A percentile compares a stretch with the other conserved stretches of the same genome.
Evolutionary conservation across 768 basidiomycete species (phyloP).

Genomic region (Panellus pusillus): DNA sequence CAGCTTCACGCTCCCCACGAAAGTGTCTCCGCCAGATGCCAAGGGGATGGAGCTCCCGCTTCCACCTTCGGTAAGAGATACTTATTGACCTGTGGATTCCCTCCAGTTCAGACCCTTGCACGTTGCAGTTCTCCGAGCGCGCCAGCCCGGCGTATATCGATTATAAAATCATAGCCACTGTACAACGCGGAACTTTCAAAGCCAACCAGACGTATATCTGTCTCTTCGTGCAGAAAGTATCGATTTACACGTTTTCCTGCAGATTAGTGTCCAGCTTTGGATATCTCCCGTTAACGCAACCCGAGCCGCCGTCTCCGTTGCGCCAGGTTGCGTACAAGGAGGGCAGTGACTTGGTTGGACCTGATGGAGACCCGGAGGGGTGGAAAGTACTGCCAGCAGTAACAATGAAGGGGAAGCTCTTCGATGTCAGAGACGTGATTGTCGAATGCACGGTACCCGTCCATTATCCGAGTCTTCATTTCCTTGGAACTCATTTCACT

Average conservation of each 20-base stretch:
- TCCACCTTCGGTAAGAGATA: conserved; percentile 43
- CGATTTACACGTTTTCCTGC: neutral
- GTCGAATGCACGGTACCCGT: conserved; percentile 31
- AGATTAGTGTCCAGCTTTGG: conserved; percentile 33
- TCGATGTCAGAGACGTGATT: conserved; percentile 32
- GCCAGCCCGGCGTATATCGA: conserved; percentile 58
- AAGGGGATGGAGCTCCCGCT: conserved; percentile 37
- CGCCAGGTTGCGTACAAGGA: conserved; percentile 37
- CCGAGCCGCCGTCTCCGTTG: conserved; percentile 36
- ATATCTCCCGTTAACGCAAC: conserved; percentile 33
- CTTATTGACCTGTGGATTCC: too few relatives aligned
- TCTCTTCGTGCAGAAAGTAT: neutral
- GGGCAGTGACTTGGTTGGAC: conserved; percentile 31
- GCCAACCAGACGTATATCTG: conserved; percentile 48
- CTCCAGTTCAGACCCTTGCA: too few relatives aligned
- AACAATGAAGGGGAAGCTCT: conserved; percentile 34
- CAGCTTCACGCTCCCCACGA: conserved; percentile 43
- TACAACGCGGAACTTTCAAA: conserved; percentile 48
- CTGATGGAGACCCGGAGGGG: conserved; percentile 37
- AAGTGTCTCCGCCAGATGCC: conserved; percentile 37
- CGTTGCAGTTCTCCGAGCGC: conserved; percentile 45
- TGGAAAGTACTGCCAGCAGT: conserved; percentile 35
- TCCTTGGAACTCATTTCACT: neutral
- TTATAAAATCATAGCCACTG: conserved; percentile 50
- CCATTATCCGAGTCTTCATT: neutral